A percentile compares a stretch with the other conserved stretches of the same genome.
Conservation (phyloP, 1,284 basidiomycete genomes). For the Bondarzewia mesenterica region DNA sequence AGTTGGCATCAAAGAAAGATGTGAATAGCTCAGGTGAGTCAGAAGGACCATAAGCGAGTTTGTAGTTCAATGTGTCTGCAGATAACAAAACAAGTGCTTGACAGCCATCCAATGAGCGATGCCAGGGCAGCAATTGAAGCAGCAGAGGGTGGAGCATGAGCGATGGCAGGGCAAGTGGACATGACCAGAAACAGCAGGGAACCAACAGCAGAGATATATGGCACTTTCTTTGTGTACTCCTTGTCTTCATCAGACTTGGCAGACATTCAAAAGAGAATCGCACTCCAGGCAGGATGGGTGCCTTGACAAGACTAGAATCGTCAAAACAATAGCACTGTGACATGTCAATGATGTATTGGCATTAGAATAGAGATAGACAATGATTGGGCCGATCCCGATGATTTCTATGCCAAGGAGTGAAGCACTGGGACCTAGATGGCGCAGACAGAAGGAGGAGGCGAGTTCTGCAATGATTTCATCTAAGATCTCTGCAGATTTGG, state of each 20-base stretch:
- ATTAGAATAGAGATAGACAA: too few relatives aligned
- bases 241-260: background rate
- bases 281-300: conserved; percentile 14
- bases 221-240: background rate
- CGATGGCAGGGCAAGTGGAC: conserved; percentile 23
- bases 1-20: too few relatives aligned
- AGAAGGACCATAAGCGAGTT: background rate
- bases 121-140: conserved; percentile 19
- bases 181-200: conserved; percentile 5
- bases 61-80: conserved; percentile 10
- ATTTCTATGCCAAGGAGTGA: too few relatives aligned
- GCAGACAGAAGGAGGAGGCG: conserved; percentile 19
- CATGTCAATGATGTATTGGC: too few relatives aligned
- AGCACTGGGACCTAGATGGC: conserved; percentile 21
- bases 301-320: too few relatives aligned
- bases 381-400: too few relatives aligned
- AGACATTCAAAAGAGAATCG: conserved; percentile 4
- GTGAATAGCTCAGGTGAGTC: too few relatives aligned
- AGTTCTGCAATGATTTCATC: conserved; percentile 17
- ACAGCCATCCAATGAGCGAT: conserved; percentile 18
- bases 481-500: conserved; percentile 11
- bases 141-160: conserved; percentile 17
- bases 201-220: too few relatives aligned
- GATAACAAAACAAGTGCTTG: conserved; percentile 20
- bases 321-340: too few relatives aligned